Base-by-base conservation (phyloP, 2,329 filamentous ascomycete genomes). In the Didymella pinodella region DNA sequence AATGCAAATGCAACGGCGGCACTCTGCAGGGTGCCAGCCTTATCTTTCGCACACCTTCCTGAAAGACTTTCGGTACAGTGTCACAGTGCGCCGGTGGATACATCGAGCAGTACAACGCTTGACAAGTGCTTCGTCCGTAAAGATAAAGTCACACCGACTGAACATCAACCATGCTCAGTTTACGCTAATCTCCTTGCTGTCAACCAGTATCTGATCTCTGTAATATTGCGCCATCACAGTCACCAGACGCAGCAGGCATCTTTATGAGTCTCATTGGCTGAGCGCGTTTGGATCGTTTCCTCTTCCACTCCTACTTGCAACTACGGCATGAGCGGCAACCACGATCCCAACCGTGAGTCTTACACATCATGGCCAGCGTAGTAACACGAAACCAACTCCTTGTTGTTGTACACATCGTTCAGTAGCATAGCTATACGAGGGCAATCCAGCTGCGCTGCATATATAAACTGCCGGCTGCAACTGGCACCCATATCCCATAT, bases 381-480 rank as follows among this genome's bases (percentile, higher is more conserved):
- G 34, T 47, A 32, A 10, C 28, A 47, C 43, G 3, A 36, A 34
- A 31, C 14, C 31, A 31, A 10, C 29, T 16, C 26, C 18, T 25
- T 38, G 38, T n/a, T 38, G 36, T 58, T 38, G 43, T 45, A 32
- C 45, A 50, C n/a, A 28, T 7, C 26, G 2, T 32, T 8, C 3
- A 28, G 5, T 12, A 31, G 12, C 31, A 11, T 7, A 3, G 4
- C 16, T 20, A n/a, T 36, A 7, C 7, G 32, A 31, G 36, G 7
- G 3, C 11, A 36, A 2, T 18, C n/a, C 20, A 12, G 31, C 29
- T 29, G 29, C n/a, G n/a, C 6, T 36, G 20, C 14, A 7, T 46
- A 31, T 56, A 46, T 50, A 50, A 40, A 32, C 22, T 34, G 28
- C 22, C 31, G 6, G 26, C 16, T 36, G 22, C 40, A 56, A 16